Evolutionary conservation across 1,284 basidiomycete species (phyloP), one percentile per base, ranked within the genome.

Genomic region (Xanthoconium separans): DNA sequence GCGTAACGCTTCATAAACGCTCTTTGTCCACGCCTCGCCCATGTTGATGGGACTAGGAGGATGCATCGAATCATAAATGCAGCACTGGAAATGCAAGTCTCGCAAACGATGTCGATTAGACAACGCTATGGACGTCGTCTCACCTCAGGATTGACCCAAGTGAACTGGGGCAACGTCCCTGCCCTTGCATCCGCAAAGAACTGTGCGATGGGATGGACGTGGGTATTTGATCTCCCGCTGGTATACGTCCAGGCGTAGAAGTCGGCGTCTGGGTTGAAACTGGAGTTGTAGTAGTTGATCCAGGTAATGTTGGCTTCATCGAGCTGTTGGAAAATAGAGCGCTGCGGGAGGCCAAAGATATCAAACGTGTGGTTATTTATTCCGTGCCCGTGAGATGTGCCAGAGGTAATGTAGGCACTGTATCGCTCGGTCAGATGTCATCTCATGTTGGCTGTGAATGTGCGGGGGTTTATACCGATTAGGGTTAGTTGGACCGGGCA

Each of bases 81-180:
- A 68, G 18, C 65, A 65, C 63, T 65, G 13, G 15, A 36, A 10
- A 37, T 1, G 18, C 33, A 18, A n/a, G 1, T 44, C 46, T 16
- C 50, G 33, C 4, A 27, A 36, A 20, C 6, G 22, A 40, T 2
- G 12, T 4, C 6, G 18, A 7, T 5, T 39, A 5, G n/a, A 15
- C 4, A 6, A 42, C 4, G 18, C 11, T 16, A 2, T 12, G 4
- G 6, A 30, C 16, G 11, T 13, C 36, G 31, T 31, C 49, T 10
- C 39, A 64, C 64, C 65, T 65, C 65, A 0, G 63, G 63, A 45
- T 65, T 65, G 31, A 65, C 68, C 50, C 55, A 65, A 4, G 64
- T 63, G 33, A 65, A 66, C 50, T 63, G 62, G 16, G 63, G 65
- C n/a, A 65, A 45, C 9, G 36, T 60, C 10, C 63, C 64, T 3